Conservation (phyloP, 345 rosid genomes). For the Eucalyptus globulus region DNA sequence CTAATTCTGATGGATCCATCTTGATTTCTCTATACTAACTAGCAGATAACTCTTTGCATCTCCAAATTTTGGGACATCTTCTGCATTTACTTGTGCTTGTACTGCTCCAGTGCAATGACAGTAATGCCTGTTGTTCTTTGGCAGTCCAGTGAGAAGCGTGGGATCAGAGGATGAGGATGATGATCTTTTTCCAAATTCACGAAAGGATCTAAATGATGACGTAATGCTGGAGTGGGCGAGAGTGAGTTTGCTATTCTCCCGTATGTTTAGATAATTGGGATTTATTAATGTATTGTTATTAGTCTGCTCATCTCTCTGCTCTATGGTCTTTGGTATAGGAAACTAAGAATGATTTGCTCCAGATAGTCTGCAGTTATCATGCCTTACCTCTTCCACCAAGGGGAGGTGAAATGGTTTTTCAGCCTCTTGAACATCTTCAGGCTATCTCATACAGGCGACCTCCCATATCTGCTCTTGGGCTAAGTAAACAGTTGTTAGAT, state of each 20-base stretch:
- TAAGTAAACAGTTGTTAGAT: slow-evolving; percentile 24
- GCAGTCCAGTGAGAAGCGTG: slow-evolving; percentile 89
- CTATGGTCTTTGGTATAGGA: slow-evolving; percentile 36
- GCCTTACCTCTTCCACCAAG: slow-evolving; percentile 49
- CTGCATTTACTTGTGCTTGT: background rate
- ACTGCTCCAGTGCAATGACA: slow-evolving; percentile 1
- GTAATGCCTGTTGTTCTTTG: slow-evolving; percentile 37
- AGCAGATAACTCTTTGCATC: background rate
- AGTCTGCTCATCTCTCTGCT: background rate
- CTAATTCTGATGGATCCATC: background rate
- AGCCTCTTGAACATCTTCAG: slow-evolving; percentile 88
- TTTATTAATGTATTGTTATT: background rate
- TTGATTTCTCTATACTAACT: background rate
- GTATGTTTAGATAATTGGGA: background rate
- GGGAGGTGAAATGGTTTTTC: slow-evolving; percentile 63
- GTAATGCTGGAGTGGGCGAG: slow-evolving; percentile 83
- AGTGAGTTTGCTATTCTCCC: slow-evolving; percentile 33
- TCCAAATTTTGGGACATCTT: background rate
- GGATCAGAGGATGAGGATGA: slow-evolving; percentile 70
- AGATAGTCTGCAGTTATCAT: slow-evolving; percentile 83
- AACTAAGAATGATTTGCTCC: slow-evolving; percentile 69
- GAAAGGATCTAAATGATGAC: slow-evolving; percentile 55
- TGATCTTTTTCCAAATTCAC: slow-evolving; percentile 31
- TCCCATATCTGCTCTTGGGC: slow-evolving; percentile 43
- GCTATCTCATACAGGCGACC: slow-evolving; percentile 68